Percentiles rank a stretch among this genome's conserved stretches.
Conservation (phyloP, 2,329 filamentous ascomycete species). For the Nemania serpens region DNA sequence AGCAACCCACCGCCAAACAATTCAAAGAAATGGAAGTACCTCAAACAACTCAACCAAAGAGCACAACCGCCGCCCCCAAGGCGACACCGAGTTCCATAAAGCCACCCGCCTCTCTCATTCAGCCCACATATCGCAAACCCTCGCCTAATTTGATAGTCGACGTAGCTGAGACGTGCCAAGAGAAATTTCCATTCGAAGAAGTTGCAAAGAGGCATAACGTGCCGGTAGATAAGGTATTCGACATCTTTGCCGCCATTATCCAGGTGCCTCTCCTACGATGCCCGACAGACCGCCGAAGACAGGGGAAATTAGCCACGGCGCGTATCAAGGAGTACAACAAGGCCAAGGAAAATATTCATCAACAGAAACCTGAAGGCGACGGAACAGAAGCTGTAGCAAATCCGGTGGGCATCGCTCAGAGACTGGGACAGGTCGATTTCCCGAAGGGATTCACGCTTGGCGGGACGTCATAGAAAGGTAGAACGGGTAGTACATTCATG, state of each 20-base stretch:
- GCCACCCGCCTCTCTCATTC: slow-evolving; percentile 35
- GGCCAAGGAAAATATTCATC: slow-evolving; percentile 45
- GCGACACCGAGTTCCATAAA: slow-evolving; percentile 28
- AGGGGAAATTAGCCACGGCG: slow-evolving; percentile 48
- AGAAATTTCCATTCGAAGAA: slow-evolving; percentile 51
- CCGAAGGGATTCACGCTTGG: slow-evolving; percentile 31
- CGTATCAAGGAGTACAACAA: slow-evolving; percentile 50
- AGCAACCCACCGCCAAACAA: slow-evolving; percentile 1
- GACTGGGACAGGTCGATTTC: slow-evolving; percentile 32
- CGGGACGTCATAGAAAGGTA: neutral
- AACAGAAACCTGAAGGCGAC: neutral
- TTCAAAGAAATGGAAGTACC: neutral
- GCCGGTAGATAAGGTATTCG: slow-evolving; percentile 50
- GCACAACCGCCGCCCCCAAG: neutral
- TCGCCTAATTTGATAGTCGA: slow-evolving; percentile 51
- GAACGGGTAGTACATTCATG: neutral
- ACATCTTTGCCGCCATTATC: slow-evolving; percentile 54
- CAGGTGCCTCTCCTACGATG: slow-evolving; percentile 53
- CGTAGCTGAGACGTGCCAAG: slow-evolving; percentile 54
- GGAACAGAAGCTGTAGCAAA: slow-evolving; percentile 14
- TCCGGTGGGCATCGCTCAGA: slow-evolving; percentile 34
- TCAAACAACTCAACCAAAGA: neutral
- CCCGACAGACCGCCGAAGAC: slow-evolving; percentile 49
- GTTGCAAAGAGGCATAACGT: slow-evolving; percentile 52
- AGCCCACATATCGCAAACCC: slow-evolving; percentile 43